Evolutionary conservation across 2,329 filamentous ascomycete species (phyloP), one percentile per base, ranked within the genome.

Genomic region (Pseudogymnoascus sp.): DNA sequence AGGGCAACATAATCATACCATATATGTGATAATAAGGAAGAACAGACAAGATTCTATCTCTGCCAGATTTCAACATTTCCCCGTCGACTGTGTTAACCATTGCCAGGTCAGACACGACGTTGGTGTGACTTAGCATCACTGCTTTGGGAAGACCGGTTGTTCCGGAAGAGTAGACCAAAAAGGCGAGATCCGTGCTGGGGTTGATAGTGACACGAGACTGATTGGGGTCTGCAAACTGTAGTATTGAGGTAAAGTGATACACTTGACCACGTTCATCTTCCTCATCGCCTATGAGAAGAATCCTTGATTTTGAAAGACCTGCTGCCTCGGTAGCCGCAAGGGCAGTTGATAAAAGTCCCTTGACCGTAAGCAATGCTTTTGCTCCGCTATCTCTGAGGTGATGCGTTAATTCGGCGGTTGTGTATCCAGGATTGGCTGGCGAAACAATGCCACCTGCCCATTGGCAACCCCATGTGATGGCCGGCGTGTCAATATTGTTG

Each of bases 61-160:
- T 23, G 10, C 17, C n/a, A 4, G 19, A 11, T 21, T 21, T 50
- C 44, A 50, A 50, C 1, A 85, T 82, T 0, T 78, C 78, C 2
- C 76, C 77, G 57, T 90, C 86, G 4, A 82, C 75, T 21, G 77
- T 71, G 1, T 73, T 73, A 35, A 80, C 74, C 74, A 90, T 87
- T 33, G 62, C 63, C 7, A 61, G 40, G 61, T 63, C 65, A 19
- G 66, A 65, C 23, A 72, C 64, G 47, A 69, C 70, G n/a, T 65
- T 64, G 28, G 63, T 66, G 63, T 71, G 69, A 1, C 67, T 68
- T 13, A 71, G 81, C 83, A 90, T 88, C 11, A 95, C 91, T 9
- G 91, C 91, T 73, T 96, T 96, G 8, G 91, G 90, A 3, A 91
- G 80, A 5, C 91, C 91, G 0, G 91, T 96, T 0, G 91, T 96